phyloP scores from a whole-genome alignment of 768 basidiomycete genomes.

The Russula sp. region DNA sequence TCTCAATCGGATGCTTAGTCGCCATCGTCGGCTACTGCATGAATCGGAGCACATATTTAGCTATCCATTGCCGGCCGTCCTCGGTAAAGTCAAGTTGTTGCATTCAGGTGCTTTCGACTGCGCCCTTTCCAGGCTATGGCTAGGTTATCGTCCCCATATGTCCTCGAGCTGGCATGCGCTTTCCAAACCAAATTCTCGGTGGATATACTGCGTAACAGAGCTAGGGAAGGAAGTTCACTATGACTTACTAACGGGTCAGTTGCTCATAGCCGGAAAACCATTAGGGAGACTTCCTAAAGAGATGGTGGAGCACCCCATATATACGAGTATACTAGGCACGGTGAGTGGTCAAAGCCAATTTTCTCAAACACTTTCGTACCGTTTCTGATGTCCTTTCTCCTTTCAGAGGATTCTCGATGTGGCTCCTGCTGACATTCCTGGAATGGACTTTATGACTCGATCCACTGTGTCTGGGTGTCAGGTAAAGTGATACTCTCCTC shows the following conservation, averaged over 20 bases:
- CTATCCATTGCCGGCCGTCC: background rate
- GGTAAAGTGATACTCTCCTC: background rate
- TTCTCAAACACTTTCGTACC: no score
- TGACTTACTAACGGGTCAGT: constrained; percentile 35
- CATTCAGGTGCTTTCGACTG: background rate
- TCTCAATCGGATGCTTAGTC: constrained; percentile 2
- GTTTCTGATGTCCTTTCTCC: background rate
- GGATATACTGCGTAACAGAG: background rate
- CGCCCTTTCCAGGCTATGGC: background rate
- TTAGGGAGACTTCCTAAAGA: constrained; percentile 32
- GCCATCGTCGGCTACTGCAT: constrained; percentile 5
- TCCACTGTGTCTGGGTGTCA: background rate
- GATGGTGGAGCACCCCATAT: constrained; percentile 30
- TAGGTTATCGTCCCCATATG: background rate
- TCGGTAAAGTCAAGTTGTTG: background rate
- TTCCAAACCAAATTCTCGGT: background rate
- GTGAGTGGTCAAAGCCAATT: constrained; percentile 11
- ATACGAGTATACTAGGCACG: constrained; percentile 31
- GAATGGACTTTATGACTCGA: constrained; percentile 13
- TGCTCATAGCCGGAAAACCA: constrained; percentile 37
- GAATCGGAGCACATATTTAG: background rate
- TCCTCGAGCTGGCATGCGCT: background rate
- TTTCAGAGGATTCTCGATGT: constrained; percentile 7
- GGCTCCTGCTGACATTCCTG: background rate
- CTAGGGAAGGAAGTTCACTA: constrained; percentile 26